Evolutionary conservation across 345 rosid species (phyloP).

Genomic region (Populus pruinosa): DNA sequence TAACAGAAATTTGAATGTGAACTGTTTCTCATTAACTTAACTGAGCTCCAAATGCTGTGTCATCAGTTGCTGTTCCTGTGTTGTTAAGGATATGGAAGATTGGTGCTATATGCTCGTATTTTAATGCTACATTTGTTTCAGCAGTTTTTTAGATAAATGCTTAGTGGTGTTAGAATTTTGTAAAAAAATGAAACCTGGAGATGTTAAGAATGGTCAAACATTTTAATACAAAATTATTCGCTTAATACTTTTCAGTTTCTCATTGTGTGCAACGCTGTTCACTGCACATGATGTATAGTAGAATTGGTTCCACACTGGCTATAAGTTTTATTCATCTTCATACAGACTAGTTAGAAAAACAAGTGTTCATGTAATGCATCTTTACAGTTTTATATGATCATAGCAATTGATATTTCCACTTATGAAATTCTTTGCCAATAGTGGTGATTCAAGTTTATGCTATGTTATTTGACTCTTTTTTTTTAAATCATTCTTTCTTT

Average conservation of each 20-base stretch:
- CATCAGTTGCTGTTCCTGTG: neutral
- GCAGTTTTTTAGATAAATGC: neutral
- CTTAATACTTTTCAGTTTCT: neutral
- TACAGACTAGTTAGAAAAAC: neutral
- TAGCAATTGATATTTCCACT: neutral
- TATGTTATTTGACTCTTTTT: neutral
- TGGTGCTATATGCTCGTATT: constrained; percentile 4
- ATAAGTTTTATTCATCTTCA: neutral
- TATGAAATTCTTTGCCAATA: neutral
- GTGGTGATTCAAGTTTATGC: neutral
- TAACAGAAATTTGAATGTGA: neutral
- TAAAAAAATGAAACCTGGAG: neutral
- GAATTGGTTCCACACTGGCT: neutral
- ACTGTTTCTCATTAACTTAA: neutral
- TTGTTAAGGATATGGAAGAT: neutral
- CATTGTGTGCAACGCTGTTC: neutral
- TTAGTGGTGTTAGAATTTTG: neutral
- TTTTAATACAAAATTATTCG: neutral
- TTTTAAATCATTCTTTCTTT: neutral
- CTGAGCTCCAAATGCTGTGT: neutral
- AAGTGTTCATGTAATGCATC: neutral
- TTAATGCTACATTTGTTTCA: neutral
- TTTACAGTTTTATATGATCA: neutral
- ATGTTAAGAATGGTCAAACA: neutral
- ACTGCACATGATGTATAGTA: neutral